A percentile compares a stretch with the other conserved stretches of the same genome.
Evolutionary conservation across 345 rosid genomes (phyloP).

Genomic region (Populus ilicifolia): DNA sequence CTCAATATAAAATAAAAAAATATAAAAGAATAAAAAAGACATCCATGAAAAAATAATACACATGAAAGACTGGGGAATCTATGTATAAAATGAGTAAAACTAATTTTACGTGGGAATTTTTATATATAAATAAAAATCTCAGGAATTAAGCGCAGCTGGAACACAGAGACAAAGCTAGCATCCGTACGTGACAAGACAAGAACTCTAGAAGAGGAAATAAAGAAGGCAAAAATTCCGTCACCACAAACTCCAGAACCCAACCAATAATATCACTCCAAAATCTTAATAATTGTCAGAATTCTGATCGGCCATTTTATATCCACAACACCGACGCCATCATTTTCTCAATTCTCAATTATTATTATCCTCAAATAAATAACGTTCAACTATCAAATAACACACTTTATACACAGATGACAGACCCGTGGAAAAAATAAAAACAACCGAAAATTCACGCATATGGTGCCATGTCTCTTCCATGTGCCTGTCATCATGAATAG

Average conservation of each 20-base stretch:
- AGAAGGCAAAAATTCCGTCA: not conserved
- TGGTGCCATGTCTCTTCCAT: slow-evolving; percentile 60
- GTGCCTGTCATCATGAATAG: slow-evolving; percentile 43
- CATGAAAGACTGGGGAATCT: too few relatives aligned
- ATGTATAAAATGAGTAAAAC: too few relatives aligned
- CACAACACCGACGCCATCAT: not conserved
- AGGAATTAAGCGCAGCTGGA: not conserved
- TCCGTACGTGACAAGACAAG: not conserved
- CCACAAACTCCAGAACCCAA: not conserved
- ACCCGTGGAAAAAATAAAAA: not conserved
- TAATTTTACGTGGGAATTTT: too few relatives aligned
- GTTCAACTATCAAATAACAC: too few relatives aligned
- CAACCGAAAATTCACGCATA: slow-evolving; percentile 8
- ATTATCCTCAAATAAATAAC: too few relatives aligned
- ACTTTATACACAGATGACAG: too few relatives aligned
- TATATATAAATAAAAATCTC: not conserved
- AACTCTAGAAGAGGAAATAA: not conserved
- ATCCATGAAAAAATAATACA: too few relatives aligned
- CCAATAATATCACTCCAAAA: slow-evolving; percentile 2
- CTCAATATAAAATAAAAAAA: too few relatives aligned
- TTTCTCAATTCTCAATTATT: not conserved
- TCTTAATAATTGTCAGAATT: not conserved
- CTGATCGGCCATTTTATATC: slow-evolving; percentile 1
- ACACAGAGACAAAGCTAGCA: not conserved
- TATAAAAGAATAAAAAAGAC: too few relatives aligned